Base-by-base conservation (phyloP, 2,329 filamentous ascomycete genomes). In the Polytolypa hystricis region DNA sequence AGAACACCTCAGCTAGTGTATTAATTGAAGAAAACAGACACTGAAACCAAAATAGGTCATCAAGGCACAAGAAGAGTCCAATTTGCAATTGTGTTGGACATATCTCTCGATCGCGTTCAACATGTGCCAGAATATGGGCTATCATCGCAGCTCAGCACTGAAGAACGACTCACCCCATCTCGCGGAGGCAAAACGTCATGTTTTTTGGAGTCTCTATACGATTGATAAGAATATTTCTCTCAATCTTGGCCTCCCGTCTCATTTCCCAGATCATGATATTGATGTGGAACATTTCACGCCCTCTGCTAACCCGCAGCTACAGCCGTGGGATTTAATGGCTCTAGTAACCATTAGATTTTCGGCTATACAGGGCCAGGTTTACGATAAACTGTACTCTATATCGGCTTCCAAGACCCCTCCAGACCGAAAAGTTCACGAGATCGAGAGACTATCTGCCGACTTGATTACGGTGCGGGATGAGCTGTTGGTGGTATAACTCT, bases 81-180 rank as follows among this genome's bases (percentile, higher is more conserved):
- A 73, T 19, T 73, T 74, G 1, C 74, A 73, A 0, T 63, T 80
- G 3, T 73, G 72, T 11, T 77, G 75, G 69, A 70, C 74, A 10
- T 57, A 81, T 12, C 70, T 69, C 16, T 71, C 69, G 6, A 67
- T 68, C 15, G 76, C 76, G 0, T 69, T 70, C 8, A 66, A 71
- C 33, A 60, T 81, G 32, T 77, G 74, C 42, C 73, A 77, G 46
- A 71, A 70, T 0, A 66, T 78, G 3, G 76, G 76, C 3, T 77
- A 74, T 42, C 76, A 80, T 48, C 66, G 71, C 1, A 39, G 47
- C 8, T 47, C 50, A 2, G 48, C 48, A 1, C 20, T 53, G 6
- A 47, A 53, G 33, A 51, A 50, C 15, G 33, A 51, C 5, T 48
- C 49, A 21, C 42, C 49, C 4, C 29, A 48, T 12, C 27, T 51